Base-by-base conservation (phyloP, 2,329 filamentous ascomycete species). In the Colletotrichum sp. region DNA sequence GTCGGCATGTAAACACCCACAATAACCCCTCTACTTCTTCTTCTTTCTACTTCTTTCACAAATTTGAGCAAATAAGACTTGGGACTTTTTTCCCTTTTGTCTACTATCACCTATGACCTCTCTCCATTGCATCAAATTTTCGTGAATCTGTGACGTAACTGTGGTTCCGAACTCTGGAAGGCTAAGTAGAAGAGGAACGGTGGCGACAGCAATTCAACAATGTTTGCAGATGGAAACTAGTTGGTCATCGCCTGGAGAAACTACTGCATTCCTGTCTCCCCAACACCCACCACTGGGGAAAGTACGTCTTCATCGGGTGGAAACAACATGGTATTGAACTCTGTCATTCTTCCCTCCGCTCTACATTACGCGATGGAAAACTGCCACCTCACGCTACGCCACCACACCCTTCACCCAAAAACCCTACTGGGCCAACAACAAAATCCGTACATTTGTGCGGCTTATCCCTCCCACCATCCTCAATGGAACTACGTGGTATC, bases 401-500 rank as follows among this genome's bases (percentile, higher is more conserved):
- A 32, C 58, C 34, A 65, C 32, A 18, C n/a, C 43, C 14, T 56
- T 9, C 24, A 56, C 52, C n/a, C 24, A 21, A 21, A 18, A 7
- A 21, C 24, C 52, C 6, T 56, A 7, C 24, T 24, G 52, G 12
- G 24, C 24, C 24, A 58, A 18, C 36, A 52, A 65, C 16, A 18
- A 30, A 21, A 52, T 52, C 43, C 5, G 43, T 7, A 4, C 43
- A 21, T 7, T 2, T 52, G 2, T 52, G 43, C 3, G 43, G 18
- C 7, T 13, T 21, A 13, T 52, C 36, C 16, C 36, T 43, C 36
- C 18, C 28, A 21, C 7, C 0, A 3, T 13, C 16, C 13, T 6
- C 30, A 3, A 24, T 24, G 24, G 24, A 24, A 43, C 66, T 38
- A 75, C 61, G 59, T 28, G 12, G 71, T 66, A 4, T 86, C 84